These are phyloP conservation scores for Sporothrix brasiliensis DNA, from an alignment of 2,329 filamentous ascomycete species.

Conservation along the genomic window DNA sequence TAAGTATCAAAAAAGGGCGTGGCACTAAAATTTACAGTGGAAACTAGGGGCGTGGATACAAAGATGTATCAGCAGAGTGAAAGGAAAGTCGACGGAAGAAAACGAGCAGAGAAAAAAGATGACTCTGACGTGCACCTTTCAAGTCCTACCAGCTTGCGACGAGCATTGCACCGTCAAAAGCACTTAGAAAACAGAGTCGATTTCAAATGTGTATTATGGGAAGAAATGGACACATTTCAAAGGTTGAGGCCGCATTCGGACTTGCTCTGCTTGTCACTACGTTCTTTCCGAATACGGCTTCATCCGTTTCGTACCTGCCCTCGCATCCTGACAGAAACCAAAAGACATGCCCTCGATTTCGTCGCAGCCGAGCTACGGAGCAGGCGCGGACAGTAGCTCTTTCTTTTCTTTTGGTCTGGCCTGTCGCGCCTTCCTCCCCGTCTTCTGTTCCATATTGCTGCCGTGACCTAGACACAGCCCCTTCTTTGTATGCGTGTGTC, in stretches of 20 bases:
- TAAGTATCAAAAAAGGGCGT: slow-evolving; percentile 24
- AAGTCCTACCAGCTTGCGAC: not conserved
- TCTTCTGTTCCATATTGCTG: not conserved
- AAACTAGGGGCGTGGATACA: slow-evolving; percentile 5
- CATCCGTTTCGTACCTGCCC: not conserved
- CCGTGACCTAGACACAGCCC: slow-evolving; percentile 2
- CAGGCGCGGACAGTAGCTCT: not conserved
- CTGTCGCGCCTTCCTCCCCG: slow-evolving; percentile 11
- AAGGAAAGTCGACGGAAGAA: not conserved
- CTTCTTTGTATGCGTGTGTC: not conserved
- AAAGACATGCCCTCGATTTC: slow-evolving; percentile 2
- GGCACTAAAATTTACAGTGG: not conserved
- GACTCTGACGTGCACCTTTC: not conserved
- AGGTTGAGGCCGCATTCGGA: not conserved
- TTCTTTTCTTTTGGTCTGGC: slow-evolving; percentile 4
- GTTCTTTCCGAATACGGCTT: not conserved
- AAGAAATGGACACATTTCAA: not conserved
- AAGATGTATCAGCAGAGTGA: slow-evolving; percentile 23
- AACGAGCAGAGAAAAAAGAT: not conserved
- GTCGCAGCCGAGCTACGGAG: slow-evolving; percentile 14
- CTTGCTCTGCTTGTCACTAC: not conserved
- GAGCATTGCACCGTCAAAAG: not conserved
- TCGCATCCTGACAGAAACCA: slow-evolving; percentile 4
- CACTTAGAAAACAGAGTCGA: too few species aligned
- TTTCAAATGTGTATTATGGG: not conserved